Evolutionary conservation across 1,284 basidiomycete genomes (phyloP), one percentile per base, ranked within the genome.

Genomic region (Xerocomus cyaneibrunnescens): DNA sequence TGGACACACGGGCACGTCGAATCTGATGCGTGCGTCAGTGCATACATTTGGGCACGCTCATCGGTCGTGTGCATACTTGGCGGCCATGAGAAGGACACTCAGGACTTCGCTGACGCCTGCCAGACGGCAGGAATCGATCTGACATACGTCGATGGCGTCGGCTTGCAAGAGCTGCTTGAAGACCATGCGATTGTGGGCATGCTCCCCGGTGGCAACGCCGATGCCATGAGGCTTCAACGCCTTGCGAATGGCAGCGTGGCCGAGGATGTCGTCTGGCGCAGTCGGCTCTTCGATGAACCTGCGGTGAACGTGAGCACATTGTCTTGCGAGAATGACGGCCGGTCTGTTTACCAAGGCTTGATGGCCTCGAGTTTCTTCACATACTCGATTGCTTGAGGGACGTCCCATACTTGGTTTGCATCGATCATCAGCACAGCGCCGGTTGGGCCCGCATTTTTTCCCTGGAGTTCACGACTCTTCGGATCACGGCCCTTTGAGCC

Each of bases 391-490:
- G 84, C 84, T 59, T 82, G 79, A 16, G 85, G 77, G 13, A 97
- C 94, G 62, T 97, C 93, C 92, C 93, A 96, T 25, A 97, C 92
- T 72, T 94, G 93, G 74, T 97, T 96, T 39, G 93, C 89, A 68
- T 97, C 94, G 58, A 97, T 92, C 94, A 97, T 97, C 57, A 96
- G 76, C 13, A 96, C 92, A 45, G 87, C 84, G 9, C 94, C 94
- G 0, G 92, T 94, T 2, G 92, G 92, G 8, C 93, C 92, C 3
- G 94, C 93, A 61, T 97, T 96, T 79, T 95, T 96, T 17, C 87
- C 89, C 49, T 74, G 76, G 36, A 88, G 65, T 17, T 76, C 81
- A 30, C 85, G 78, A 34, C 83, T 14, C 14, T 42, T 7, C 17
- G 17, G 39, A 68, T 91, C 84, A 43, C 84, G 78, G 28, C 79